These are phyloP conservation scores for Tolypocladium tropicale DNA, from an alignment of 2,329 filamentous ascomycete genomes.

Conservation along the genomic window DNA sequence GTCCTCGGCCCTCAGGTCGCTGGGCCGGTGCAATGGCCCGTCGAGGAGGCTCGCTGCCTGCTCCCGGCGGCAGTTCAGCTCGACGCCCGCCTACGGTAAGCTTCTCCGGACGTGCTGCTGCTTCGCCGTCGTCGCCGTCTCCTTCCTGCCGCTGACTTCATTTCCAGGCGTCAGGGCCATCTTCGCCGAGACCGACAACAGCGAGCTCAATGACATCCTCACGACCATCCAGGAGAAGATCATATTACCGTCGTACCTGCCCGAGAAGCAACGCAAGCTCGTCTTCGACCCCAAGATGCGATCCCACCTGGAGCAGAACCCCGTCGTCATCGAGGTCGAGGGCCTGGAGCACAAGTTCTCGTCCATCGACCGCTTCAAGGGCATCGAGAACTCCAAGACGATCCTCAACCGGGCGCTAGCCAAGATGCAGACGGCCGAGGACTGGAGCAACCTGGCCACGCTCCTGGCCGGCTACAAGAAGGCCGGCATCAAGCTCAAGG, in stretches of 20 bases:
- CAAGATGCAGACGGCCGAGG: constrained; percentile 35
- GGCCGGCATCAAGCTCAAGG: constrained; percentile 26
- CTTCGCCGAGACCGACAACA: constrained; percentile 41
- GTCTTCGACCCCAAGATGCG: constrained; percentile 38
- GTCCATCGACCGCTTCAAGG: constrained; percentile 30
- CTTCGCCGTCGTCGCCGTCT: neutral
- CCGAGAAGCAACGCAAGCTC: constrained; percentile 38
- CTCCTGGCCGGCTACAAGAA: constrained; percentile 40
- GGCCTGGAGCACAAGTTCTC: constrained; percentile 43
- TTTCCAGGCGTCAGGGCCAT: constrained; percentile 23
- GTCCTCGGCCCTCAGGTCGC: constrained; percentile 14
- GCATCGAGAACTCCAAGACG: constrained; percentile 31
- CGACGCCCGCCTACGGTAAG: constrained; percentile 19
- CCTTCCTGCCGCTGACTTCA: constrained; percentile 4
- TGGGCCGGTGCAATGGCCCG: constrained; percentile 6
- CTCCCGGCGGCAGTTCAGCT: constrained; percentile 16
- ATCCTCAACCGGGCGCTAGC: constrained; percentile 26
- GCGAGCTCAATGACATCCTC: constrained; percentile 43
- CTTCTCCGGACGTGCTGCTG: neutral
- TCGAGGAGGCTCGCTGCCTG: neutral
- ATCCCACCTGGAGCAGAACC: constrained; percentile 40
- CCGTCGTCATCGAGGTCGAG: constrained; percentile 48
- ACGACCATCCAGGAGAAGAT: constrained; percentile 43
- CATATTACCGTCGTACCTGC: constrained; percentile 52
- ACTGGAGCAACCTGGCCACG: constrained; percentile 42